Base-by-base conservation (phyloP, 2,329 filamentous ascomycete species). In the Metarhizium anisopliae region DNA sequence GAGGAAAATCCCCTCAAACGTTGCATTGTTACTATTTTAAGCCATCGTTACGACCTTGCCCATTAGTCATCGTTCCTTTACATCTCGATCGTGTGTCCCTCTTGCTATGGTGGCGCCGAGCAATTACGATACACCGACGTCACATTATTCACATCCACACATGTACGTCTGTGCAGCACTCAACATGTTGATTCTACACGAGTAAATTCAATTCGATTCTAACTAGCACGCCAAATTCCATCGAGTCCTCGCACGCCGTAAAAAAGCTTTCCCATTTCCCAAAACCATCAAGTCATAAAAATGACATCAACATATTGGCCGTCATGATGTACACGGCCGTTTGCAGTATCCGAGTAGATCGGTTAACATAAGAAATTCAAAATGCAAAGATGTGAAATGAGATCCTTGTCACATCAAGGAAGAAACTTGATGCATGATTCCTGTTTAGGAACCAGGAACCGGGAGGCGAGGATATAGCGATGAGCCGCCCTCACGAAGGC, bases 401-500 rank as follows among this genome's bases (percentile, higher is more conserved):
- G 25, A 49, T 49, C 11, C 14, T 14, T 20, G 25, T 18, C 45
- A 49, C 45, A 49, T 10, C 11, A 30, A 49, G 14, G 10, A 49
- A 30, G 16, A 4, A 16, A 16, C 50, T 30, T 30, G 20, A 53
- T 35, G 51, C 30, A n/a, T 42, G 49, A 36, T 53, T 30, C 52
- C 29, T 32, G 35, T 30, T 52, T 45, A 57, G 20, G 56, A 58
- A 11, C 60, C 55, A 2, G 60, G 70, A 63, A 72, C 67, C 43
- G 71, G 71, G 43, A 75, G 67, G 56, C 74, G 67, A 25, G 72
- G 72, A 56, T 75, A 75, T 14, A 75, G 66, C 42, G 70, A 67
- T 47, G 69, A 66, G 18, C 64, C 67, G 58, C 71, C 69, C 49
- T 64, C 66, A 55, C 62, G 60, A 29, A 60, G 62, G 14, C 55